Evolutionary conservation across 2,329 filamentous ascomycete species (phyloP).

Genomic region (Pleomassaria siparia): DNA sequence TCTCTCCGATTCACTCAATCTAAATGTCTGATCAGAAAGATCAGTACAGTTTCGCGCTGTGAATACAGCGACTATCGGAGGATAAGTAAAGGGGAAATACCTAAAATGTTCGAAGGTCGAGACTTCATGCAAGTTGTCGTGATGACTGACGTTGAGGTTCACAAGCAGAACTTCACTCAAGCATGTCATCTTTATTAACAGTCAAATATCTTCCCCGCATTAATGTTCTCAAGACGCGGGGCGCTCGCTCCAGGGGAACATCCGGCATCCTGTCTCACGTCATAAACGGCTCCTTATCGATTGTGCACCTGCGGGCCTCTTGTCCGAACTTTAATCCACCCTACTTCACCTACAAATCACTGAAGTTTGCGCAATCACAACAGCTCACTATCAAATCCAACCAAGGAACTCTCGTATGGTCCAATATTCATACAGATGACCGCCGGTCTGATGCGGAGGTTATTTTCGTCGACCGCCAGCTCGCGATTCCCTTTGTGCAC

Average conservation of each 20-base stretch:
- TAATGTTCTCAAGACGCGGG: neutral
- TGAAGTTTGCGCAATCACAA: neutral
- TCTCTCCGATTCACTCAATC: too few relatives aligned
- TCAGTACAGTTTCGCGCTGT: too few relatives aligned
- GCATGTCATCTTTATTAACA: neutral
- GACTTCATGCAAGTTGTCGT: too few relatives aligned
- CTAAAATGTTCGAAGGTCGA: too few relatives aligned
- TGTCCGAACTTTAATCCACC: neutral
- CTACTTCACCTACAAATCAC: neutral
- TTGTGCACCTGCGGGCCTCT: conserved; percentile 6
- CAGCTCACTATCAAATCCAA: neutral
- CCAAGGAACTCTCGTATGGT: conserved; percentile 30
- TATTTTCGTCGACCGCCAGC: conserved; percentile 46
- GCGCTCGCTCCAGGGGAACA: neutral
- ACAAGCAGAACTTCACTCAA: neutral
- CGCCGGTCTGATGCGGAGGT: conserved; percentile 50
- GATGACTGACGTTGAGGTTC: too few relatives aligned
- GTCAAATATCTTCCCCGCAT: neutral
- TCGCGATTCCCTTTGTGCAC: conserved; percentile 27
- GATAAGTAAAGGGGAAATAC: too few relatives aligned
- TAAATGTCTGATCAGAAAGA: too few relatives aligned
- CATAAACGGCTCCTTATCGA: conserved; percentile 5
- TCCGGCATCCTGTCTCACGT: neutral
- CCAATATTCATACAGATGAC: conserved; percentile 40
- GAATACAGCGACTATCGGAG: too few relatives aligned